Evolutionary conservation across 1,139 yeast species (phyloP).

Genomic region (Meyerozyma carpophila): DNA sequence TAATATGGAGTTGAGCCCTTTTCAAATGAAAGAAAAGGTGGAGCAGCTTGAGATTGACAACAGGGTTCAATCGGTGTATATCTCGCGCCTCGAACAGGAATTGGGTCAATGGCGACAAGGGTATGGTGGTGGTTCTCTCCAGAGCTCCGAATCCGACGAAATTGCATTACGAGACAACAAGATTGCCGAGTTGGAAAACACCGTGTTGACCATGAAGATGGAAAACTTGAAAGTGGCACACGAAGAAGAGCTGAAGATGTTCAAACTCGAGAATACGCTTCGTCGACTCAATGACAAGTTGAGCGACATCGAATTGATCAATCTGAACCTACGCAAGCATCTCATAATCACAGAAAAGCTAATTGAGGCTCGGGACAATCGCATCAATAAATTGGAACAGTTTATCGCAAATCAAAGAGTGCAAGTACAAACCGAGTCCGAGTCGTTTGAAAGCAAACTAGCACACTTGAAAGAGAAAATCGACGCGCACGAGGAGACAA

Average conservation of each 20-base stretch:
- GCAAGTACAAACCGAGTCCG: conserved; percentile 45
- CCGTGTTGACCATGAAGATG: conserved; percentile 33
- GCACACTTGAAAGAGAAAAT: conserved; percentile 38
- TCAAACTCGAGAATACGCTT: conserved; percentile 33
- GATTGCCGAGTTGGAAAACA: conserved; percentile 34
- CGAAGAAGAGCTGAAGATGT: conserved; percentile 45
- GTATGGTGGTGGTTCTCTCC: conserved; percentile 5
- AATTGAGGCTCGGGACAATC: conserved; percentile 53
- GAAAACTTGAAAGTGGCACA: conserved; percentile 26
- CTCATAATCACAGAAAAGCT: conserved; percentile 50
- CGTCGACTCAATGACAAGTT: conserved; percentile 33
- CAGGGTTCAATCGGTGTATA: conserved; percentile 37
- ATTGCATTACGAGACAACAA: conserved; percentile 29
- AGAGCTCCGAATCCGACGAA: conserved; percentile 18
- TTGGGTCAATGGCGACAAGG: conserved; percentile 19
- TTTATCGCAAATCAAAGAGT: conserved; percentile 49
- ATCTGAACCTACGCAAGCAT: conserved; percentile 35
- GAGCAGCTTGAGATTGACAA: conserved; percentile 44
- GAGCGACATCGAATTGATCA: conserved; percentile 35
- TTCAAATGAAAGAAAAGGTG: conserved; percentile 47
- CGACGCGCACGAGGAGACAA: conserved; percentile 7
- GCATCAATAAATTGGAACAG: conserved; percentile 52
- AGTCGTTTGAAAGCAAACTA: conserved; percentile 49
- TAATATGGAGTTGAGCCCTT: conserved; percentile 61
- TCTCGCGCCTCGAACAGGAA: conserved; percentile 48